These are phyloP conservation scores for Cyclospora cayetanensis DNA, from an alignment of 169 alveolate species.

Conservation along the genomic window DNA sequence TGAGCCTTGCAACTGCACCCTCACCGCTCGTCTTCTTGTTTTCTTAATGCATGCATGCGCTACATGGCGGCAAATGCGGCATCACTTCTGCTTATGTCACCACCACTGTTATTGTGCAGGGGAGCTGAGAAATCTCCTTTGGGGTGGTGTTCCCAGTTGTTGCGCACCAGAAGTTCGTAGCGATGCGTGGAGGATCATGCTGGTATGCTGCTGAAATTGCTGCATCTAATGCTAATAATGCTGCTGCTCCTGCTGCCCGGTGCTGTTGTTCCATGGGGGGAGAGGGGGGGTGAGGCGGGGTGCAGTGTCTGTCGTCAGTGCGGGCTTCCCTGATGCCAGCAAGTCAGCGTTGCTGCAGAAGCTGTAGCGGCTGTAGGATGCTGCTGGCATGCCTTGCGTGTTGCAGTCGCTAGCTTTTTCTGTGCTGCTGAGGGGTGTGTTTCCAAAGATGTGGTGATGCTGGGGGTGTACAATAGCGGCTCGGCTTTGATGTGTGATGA, in stretches of 20 bases:
- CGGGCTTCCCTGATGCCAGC: no score
- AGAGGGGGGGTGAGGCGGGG: no score
- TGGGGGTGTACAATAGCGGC: not conserved
- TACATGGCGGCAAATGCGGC: not conserved
- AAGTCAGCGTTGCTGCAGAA: not conserved
- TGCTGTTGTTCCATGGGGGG: not conserved
- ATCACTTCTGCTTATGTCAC: not conserved
- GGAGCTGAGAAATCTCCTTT: slow-evolving; percentile 51
- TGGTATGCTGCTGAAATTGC: slow-evolving; percentile 20
- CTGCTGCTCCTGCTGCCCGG: slow-evolving; percentile 1
- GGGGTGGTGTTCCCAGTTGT: slow-evolving; percentile 66
- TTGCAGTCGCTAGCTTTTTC: not conserved
- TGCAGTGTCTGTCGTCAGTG: no score
- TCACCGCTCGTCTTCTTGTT: no score
- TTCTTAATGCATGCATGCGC: no score
- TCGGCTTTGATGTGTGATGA: not conserved
- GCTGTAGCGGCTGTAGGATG: not conserved
- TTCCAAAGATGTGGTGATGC: not conserved
- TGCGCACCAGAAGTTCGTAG: slow-evolving; percentile 41
- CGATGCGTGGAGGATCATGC: slow-evolving; percentile 62
- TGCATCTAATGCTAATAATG: slow-evolving; percentile 1
- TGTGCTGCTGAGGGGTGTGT: not conserved
- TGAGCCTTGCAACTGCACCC: not conserved
- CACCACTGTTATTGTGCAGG: not conserved
- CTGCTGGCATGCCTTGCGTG: not conserved